phyloP scores from a whole-genome alignment of 2,329 filamentous ascomycete species.

The Trichoderma oligosporum region DNA sequence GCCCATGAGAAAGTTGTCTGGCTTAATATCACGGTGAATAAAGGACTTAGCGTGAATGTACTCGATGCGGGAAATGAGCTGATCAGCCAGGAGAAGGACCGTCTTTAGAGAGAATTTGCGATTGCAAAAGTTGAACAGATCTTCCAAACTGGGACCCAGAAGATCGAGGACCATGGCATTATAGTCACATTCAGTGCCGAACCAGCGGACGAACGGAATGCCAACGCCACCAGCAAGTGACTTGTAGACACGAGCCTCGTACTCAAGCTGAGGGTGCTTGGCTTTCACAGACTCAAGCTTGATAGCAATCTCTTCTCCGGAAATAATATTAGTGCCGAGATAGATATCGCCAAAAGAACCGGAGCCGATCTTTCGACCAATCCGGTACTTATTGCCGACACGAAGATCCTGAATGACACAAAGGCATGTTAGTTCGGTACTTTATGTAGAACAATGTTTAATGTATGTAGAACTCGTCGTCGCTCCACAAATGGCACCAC shows the following conservation, averaged over 20 bases:
- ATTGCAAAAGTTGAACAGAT: slow-evolving; percentile 99
- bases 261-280: slow-evolving; percentile 98
- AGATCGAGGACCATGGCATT: slow-evolving; percentile 99
- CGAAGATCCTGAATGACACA: slow-evolving; percentile 72
- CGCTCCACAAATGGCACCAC: not conserved
- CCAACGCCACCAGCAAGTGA: slow-evolving; percentile 92
- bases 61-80: slow-evolving; percentile 98
- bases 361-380: slow-evolving; percentile 97
- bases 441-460: not conserved
- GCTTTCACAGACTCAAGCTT: slow-evolving; percentile 99
- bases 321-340: slow-evolving; percentile 98
- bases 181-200: slow-evolving; percentile 99
- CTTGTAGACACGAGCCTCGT: slow-evolving; percentile 92
- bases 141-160: slow-evolving; percentile 90
- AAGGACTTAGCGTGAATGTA: slow-evolving; percentile 99
- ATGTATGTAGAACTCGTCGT: not conserved
- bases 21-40: slow-evolving; percentile 99
- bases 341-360: slow-evolving; percentile 99
- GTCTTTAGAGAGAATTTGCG: slow-evolving; percentile 99
- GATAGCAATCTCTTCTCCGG: slow-evolving; percentile 98
- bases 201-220: slow-evolving; percentile 99
- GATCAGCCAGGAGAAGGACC: slow-evolving; percentile 90
- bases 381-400: slow-evolving; percentile 99
- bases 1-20: slow-evolving; percentile 99
- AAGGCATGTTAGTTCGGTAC: slow-evolving; percentile 23